Evolutionary conservation across 2,329 filamentous ascomycete genomes (phyloP).

Genomic region (Chrysosporium queenslandicum): DNA sequence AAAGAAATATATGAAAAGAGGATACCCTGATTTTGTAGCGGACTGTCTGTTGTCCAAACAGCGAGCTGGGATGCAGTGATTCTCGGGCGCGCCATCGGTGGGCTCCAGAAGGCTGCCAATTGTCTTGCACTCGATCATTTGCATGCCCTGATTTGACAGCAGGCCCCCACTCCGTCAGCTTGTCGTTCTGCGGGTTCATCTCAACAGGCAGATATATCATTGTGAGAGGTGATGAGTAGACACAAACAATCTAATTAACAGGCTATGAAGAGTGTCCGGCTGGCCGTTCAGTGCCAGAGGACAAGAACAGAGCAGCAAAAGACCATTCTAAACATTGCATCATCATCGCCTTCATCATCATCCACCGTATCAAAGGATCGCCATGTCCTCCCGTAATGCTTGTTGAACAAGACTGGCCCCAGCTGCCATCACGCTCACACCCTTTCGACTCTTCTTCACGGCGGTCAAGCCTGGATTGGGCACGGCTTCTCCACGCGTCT

Average conservation of each 20-base stretch:
- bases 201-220: no score
- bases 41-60: background rate
- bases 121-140: background rate
- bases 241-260: no score
- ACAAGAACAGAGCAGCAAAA: no score
- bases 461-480: background rate
- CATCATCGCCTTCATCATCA: no score
- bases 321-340: no score
- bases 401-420: background rate
- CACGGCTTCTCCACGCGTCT: background rate
- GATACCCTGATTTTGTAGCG: background rate
- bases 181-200: no score
- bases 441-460: background rate
- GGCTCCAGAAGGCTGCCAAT: slow-evolving; percentile 7
- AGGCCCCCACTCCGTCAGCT: no score
- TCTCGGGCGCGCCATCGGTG: background rate
- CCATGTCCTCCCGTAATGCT: no score
- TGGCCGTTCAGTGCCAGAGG: no score
- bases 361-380: no score
- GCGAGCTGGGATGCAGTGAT: slow-evolving; percentile 3
- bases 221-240: no score
- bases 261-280: no score
- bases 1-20: background rate
- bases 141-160: slow-evolving; percentile 7
- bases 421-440: background rate